Base-by-base conservation (phyloP, 148 eudicot genomes). In the Silene uniflora region DNA sequence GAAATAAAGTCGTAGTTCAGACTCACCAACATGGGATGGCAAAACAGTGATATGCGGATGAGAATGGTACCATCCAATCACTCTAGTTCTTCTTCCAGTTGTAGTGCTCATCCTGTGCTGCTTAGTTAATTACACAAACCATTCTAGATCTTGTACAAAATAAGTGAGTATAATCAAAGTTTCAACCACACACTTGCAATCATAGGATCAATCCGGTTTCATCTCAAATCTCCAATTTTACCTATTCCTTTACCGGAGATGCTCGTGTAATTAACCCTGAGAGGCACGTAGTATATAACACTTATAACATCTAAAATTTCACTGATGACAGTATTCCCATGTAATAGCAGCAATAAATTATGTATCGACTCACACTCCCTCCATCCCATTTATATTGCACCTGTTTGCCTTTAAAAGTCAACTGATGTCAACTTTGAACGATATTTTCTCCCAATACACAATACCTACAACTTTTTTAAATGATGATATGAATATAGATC, bases 21-120 rank as follows among this genome's bases (percentile, higher is more conserved):
- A 80, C 98, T 87, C 79, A 91, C 99, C 99, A 14, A 96, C 99
- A 87, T 92, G 98, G 29, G 99, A 96, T 52, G 99, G 99, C 76
- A 96, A 94, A 44, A 96, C 99, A n/a, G 99, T 96, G 58, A 96
- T 96, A 74, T 96, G 97, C 76, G 99, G 99, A 86, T 96, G 99
- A 71, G 99, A 96, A 76, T 96, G 98, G 81, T 96, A 96, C 99
- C 99, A 96, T 46, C 99, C 99, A 87, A 96, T 96, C 78, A 96
- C 99, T 86, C 99, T 85, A 22, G 99, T 96, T 44, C 90, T 91
- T 82, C 89, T 86, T 78, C 99, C 98, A 1, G 93, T 89, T 80
- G 84, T 82, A 32, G 64, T 10, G 44, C 95, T 91, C 99, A 96
- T 96, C 82, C 85, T 91, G 98, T 96, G 85, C 85, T 81, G 73